phyloP scores from a whole-genome alignment of 305 asterid genomes.

The Coffea humblotiana region DNA sequence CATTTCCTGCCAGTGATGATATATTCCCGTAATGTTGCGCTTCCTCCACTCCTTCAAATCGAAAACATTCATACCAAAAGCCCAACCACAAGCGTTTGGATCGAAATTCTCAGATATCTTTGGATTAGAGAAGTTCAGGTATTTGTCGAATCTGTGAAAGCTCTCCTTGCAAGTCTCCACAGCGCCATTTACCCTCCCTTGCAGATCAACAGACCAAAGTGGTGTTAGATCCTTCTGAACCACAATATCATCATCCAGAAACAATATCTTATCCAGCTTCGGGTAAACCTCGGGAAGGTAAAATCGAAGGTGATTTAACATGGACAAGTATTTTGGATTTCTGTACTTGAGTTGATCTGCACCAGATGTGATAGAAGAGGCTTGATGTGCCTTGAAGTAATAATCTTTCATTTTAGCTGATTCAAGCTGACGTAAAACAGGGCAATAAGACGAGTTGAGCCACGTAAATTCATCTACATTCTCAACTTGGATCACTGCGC shows the following conservation, averaged over 20 bases:
- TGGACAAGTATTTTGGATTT: constrained; percentile 93
- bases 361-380: constrained; percentile 69
- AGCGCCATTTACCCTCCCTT: constrained; percentile 96
- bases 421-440: constrained; percentile 95
- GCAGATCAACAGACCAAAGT: constrained; percentile 78
- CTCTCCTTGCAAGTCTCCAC: constrained; percentile 98
- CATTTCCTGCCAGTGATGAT: constrained; percentile 88
- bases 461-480: constrained; percentile 89
- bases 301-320: constrained; percentile 97
- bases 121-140: constrained; percentile 90
- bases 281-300: constrained; percentile 97
- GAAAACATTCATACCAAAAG: constrained; percentile 93
- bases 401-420: constrained; percentile 89
- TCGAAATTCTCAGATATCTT: constrained; percentile 78
- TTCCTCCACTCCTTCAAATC: constrained; percentile 88
- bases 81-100: constrained; percentile 97
- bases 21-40: constrained; percentile 90
- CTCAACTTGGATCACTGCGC: constrained; percentile 77
- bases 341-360: constrained; percentile 90
- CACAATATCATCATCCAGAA: constrained; percentile 94
- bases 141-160: constrained; percentile 94
- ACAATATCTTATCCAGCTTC: constrained; percentile 80
- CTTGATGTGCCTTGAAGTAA: constrained; percentile 92
- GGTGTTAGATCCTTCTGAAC: constrained; percentile 93
- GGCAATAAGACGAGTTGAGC: constrained; percentile 95